Conservation (phyloP, 768 basidiomycete species). For the Aureoboletus auriporus region DNA sequence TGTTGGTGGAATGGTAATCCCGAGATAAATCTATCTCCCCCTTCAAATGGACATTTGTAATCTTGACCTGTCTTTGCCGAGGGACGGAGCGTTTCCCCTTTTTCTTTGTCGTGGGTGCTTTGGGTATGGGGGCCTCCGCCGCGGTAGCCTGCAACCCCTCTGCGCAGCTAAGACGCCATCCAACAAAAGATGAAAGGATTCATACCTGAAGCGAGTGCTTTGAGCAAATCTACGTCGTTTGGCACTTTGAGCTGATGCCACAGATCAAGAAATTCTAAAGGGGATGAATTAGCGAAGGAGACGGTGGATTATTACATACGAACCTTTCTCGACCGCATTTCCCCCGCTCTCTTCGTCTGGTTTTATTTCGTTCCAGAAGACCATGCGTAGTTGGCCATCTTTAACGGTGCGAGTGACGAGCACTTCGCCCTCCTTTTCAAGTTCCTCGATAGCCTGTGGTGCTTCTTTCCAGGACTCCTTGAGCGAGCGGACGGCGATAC, state of each 20-base stretch:
- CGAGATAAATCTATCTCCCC: constrained; percentile 81
- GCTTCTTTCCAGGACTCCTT: constrained; percentile 94
- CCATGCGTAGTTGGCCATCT: constrained; percentile 79
- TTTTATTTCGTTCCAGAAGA: constrained; percentile 89
- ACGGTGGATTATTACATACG: constrained; percentile 11
- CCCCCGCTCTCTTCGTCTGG: constrained; percentile 70
- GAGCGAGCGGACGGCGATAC: constrained; percentile 76
- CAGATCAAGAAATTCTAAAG: constrained; percentile 76
- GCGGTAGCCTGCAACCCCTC: constrained; percentile 82
- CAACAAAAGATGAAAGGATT: neutral
- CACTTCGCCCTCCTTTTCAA: constrained; percentile 87
- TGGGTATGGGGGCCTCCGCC: constrained; percentile 53
- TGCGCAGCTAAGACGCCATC: constrained; percentile 21
- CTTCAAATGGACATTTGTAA: constrained; percentile 87
- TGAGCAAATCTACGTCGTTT: constrained; percentile 77
- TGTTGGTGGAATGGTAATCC: constrained; percentile 47
- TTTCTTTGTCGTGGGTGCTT: constrained; percentile 65
- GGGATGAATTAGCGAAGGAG: constrained; percentile 4
- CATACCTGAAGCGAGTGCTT: constrained; percentile 70
- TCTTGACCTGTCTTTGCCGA: constrained; percentile 70
- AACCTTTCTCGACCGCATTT: constrained; percentile 76
- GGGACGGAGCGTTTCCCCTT: constrained; percentile 75
- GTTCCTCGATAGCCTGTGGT: constrained; percentile 75
- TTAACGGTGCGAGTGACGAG: constrained; percentile 83
- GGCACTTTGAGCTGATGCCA: constrained; percentile 87